Evolutionary conservation across 73 alveolate species (phyloP).

Genomic region (Diophrys appendiculata): DNA sequence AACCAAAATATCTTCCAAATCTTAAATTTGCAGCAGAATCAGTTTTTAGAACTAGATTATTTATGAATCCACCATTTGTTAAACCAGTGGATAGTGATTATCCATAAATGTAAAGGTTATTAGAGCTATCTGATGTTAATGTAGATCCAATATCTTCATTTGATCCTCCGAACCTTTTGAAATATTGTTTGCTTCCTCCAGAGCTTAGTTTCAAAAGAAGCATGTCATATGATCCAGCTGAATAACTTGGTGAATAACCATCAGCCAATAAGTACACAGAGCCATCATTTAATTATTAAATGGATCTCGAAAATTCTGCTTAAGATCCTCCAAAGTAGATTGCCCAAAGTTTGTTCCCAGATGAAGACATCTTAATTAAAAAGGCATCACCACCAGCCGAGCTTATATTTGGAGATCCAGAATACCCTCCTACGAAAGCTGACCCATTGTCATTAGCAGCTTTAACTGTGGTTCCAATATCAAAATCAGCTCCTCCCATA

Average conservation of each 20-base stretch:
- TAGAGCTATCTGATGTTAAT: not conserved
- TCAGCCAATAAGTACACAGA: conserved; percentile 1
- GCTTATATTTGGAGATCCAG: not conserved
- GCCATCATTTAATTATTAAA: not conserved
- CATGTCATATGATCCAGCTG: not conserved
- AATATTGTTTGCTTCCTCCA: not conserved
- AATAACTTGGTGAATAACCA: not conserved
- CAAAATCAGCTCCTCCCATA: not conserved
- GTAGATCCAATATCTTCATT: not conserved
- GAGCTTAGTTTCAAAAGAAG: not conserved
- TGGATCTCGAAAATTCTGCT: not conserved
- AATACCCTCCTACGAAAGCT: not conserved
- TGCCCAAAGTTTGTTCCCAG: not conserved
- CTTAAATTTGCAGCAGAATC: not conserved
- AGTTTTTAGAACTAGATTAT: not conserved
- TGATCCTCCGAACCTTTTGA: not conserved
- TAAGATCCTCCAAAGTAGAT: conserved; percentile 7
- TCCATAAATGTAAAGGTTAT: conserved; percentile 4
- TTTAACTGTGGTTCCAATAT: not conserved
- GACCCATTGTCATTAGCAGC: not conserved
- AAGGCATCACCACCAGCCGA: not conserved
- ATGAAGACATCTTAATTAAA: not conserved
- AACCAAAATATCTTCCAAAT: not conserved
- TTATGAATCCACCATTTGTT: not conserved
- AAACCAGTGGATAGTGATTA: not conserved